These are phyloP conservation scores for Termitomyces sp. DNA, from an alignment of 768 basidiomycete genomes.

Conservation along the genomic window DNA sequence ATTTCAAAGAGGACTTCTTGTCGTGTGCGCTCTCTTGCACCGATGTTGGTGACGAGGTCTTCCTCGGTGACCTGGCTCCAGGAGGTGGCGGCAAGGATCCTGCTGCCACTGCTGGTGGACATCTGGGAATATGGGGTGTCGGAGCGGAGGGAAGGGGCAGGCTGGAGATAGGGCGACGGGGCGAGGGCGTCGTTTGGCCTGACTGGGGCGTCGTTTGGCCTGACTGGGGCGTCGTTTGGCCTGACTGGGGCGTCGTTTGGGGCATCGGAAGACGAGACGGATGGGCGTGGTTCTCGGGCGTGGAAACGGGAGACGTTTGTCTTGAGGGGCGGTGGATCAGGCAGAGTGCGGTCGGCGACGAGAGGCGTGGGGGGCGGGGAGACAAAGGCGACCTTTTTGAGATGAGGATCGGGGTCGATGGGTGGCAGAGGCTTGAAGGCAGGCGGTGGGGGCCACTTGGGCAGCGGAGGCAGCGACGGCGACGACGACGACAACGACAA, in stretches of 20 bases:
- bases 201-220: constrained; percentile 52
- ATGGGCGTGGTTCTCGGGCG: constrained; percentile 67
- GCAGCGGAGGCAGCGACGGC: constrained; percentile 42
- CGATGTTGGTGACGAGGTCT: constrained; percentile 88
- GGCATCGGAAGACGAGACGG: constrained; percentile 62
- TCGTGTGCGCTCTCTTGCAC: constrained; percentile 89
- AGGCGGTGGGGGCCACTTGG: constrained; percentile 57
- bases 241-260: constrained; percentile 54
- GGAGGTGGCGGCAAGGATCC: constrained; percentile 70
- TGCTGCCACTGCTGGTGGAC: constrained; percentile 60
- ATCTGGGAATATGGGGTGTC: constrained; percentile 79
- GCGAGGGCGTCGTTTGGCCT: constrained; percentile 60
- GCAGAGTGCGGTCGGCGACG: constrained; percentile 47
- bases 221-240: constrained; percentile 52
- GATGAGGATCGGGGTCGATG: constrained; percentile 24
- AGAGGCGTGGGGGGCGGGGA: constrained; percentile 72
- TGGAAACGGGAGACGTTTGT: constrained; percentile 76
- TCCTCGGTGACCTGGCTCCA: constrained; percentile 97
- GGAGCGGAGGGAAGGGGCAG: constrained; percentile 69
- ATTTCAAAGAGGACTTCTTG: constrained; percentile 98
- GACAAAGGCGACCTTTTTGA: constrained; percentile 86
- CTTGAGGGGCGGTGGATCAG: constrained; percentile 44
- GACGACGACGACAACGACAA: too few species aligned
- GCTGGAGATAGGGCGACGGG: constrained; percentile 54
- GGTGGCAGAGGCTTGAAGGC: constrained; percentile 67